Percentiles rank a stretch among this genome's conserved stretches.
Conservation (phyloP, 1,139 yeast genomes). For the Lodderomyces oxycetoniae region DNA sequence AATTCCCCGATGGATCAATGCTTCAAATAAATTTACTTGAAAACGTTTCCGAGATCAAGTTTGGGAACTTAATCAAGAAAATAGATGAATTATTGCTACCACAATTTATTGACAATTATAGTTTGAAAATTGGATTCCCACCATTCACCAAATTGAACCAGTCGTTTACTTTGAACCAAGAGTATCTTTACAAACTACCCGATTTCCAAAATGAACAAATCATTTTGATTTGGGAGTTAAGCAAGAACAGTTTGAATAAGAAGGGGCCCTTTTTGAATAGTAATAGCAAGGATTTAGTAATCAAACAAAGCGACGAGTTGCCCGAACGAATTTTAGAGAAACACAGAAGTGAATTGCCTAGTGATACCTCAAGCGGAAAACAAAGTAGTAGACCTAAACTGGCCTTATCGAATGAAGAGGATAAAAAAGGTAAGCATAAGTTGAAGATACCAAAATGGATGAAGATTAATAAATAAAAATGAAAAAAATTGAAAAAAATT, state of each 20-base stretch:
- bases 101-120: slow-evolving; percentile 29
- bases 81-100: slow-evolving; percentile 37
- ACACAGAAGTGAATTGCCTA: slow-evolving; percentile 26
- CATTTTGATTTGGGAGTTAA: slow-evolving; percentile 34
- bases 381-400: slow-evolving; percentile 4
- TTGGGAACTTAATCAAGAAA: slow-evolving; percentile 38
- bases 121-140: slow-evolving; percentile 35
- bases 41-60: slow-evolving; percentile 25
- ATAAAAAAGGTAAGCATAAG: slow-evolving; percentile 2
- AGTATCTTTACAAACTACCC: slow-evolving; percentile 29
- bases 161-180: slow-evolving; percentile 29
- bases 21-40: slow-evolving; percentile 46
- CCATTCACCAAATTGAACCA: slow-evolving; percentile 39
- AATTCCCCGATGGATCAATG: slow-evolving; percentile 50
- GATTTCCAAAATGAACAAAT: slow-evolving; percentile 31
- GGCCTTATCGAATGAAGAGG: slow-evolving; percentile 7
- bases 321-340: slow-evolving; percentile 39
- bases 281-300: slow-evolving; percentile 13
- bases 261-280: slow-evolving; percentile 25
- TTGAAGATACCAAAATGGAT: slow-evolving; percentile 14
- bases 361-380: slow-evolving; percentile 4
- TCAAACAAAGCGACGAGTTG: slow-evolving; percentile 28
- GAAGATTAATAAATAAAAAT: slow-evolving; percentile 8
- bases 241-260: slow-evolving; percentile 9
- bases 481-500: not conserved